Evolutionary conservation across 345 rosid genomes (phyloP).

Genomic region (Corymbia maculata): DNA sequence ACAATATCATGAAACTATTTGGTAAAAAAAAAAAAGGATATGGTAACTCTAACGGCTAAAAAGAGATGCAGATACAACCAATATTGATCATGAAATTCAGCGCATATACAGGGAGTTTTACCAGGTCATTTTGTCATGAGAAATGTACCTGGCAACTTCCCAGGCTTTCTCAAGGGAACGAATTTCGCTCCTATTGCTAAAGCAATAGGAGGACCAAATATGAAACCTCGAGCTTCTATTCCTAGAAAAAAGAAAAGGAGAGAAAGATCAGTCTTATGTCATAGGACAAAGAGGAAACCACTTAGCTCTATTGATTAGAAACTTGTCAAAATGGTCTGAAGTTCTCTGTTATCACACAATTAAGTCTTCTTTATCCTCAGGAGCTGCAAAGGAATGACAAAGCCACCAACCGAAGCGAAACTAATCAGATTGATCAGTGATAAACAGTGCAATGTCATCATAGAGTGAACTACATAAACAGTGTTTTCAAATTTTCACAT

Average conservation of each 20-base stretch:
- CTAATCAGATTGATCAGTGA: background rate
- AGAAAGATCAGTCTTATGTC: background rate
- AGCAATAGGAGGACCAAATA: constrained; percentile 94
- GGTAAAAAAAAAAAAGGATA: background rate
- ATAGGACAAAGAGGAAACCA: background rate
- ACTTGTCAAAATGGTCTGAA: background rate
- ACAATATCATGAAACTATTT: background rate
- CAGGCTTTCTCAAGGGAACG: constrained; percentile 88
- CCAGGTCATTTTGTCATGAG: background rate
- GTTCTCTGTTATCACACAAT: background rate
- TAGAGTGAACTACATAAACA: background rate
- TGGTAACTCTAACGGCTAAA: background rate
- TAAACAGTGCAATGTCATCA: background rate
- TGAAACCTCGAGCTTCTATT: constrained; percentile 92
- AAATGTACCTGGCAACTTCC: constrained; percentile 73
- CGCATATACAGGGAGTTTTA: background rate
- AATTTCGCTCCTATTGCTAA: constrained; percentile 97
- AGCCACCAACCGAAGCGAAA: background rate
- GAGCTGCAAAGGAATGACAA: background rate
- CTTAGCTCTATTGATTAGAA: background rate
- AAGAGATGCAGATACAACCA: background rate
- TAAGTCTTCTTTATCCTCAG: background rate
- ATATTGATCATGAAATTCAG: background rate
- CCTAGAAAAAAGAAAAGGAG: constrained; percentile 33
- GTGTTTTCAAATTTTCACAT: background rate